Evolutionary conservation across 805 yeast genomes (phyloP).

Genomic region (Metschnikowia cubensis): DNA sequence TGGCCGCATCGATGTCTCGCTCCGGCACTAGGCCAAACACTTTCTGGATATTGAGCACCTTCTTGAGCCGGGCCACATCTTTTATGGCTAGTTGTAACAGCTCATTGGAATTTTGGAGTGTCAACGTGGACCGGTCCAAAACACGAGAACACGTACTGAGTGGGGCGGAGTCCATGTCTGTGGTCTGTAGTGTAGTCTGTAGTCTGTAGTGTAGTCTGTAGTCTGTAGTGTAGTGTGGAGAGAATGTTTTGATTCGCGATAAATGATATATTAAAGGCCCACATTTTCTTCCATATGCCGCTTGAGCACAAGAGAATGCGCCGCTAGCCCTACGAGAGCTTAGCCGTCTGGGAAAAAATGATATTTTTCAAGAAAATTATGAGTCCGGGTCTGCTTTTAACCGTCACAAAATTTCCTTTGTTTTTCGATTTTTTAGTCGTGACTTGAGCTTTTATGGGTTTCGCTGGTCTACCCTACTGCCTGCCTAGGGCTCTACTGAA

Average conservation of each 20-base stretch:
- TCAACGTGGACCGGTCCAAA: slow-evolving; percentile 23
- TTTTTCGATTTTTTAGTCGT: background rate
- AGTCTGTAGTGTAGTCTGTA: too few species aligned
- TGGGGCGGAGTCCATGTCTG: slow-evolving; percentile 1
- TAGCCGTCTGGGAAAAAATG: background rate
- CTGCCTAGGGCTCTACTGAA: too few species aligned
- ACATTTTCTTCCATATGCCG: background rate
- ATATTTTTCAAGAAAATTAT: background rate
- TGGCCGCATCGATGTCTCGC: slow-evolving; percentile 40
- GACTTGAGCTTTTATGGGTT: background rate
- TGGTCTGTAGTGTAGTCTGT: too few species aligned
- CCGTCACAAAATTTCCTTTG: background rate
- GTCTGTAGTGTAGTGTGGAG: background rate
- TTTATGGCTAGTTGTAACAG: slow-evolving; percentile 33
- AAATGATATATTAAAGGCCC: background rate
- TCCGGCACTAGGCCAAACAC: slow-evolving; percentile 53
- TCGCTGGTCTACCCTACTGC: too few species aligned
- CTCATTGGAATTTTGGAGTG: slow-evolving; percentile 31
- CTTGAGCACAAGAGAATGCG: background rate
- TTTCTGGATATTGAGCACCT: slow-evolving; percentile 40
- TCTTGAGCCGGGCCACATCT: slow-evolving; percentile 38
- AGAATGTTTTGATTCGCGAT: slow-evolving; percentile 5
- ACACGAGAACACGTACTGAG: slow-evolving; percentile 9
- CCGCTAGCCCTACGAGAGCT: background rate
- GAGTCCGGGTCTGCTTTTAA: too few species aligned